Conservation (phyloP, 148 eudicot genomes). For the Rhododendron vialii region DNA sequence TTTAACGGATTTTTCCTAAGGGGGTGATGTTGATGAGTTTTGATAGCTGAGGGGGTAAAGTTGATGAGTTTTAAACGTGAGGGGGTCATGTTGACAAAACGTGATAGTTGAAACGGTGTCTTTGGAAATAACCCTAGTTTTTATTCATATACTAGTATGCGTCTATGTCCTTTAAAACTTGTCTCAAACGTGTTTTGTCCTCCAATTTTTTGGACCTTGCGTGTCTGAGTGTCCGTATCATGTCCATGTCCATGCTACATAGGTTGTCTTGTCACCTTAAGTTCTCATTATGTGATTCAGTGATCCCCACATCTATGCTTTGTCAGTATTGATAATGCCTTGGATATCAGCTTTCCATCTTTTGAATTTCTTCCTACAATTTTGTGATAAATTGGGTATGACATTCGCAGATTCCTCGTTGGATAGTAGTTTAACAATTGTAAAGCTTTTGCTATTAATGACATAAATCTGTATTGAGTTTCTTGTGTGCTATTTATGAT, state of each 20-base stretch:
- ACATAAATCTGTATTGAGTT: neutral
- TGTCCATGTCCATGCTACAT: neutral
- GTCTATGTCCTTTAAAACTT: neutral
- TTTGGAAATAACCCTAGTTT: no score
- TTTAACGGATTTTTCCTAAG: no score
- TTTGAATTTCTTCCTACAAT: neutral
- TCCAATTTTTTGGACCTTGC: neutral
- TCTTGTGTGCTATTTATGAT: neutral
- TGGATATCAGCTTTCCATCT: neutral
- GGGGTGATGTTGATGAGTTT: no score
- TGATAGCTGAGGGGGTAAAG: no score
- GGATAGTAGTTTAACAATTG: neutral
- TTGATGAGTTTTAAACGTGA: no score
- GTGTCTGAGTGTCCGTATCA: neutral
- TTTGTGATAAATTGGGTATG: neutral
- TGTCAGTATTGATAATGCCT: neutral
- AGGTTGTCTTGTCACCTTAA: neutral
- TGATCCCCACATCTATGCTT: neutral
- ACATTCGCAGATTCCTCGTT: neutral
- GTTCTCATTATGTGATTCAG: neutral
- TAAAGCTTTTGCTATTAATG: neutral
- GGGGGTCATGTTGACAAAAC: no score
- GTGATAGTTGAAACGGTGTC: no score
- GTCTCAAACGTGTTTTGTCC: neutral
- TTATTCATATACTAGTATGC: neutral